phyloP scores from a whole-genome alignment of 768 basidiomycete species.

The Royoungia palumana region DNA sequence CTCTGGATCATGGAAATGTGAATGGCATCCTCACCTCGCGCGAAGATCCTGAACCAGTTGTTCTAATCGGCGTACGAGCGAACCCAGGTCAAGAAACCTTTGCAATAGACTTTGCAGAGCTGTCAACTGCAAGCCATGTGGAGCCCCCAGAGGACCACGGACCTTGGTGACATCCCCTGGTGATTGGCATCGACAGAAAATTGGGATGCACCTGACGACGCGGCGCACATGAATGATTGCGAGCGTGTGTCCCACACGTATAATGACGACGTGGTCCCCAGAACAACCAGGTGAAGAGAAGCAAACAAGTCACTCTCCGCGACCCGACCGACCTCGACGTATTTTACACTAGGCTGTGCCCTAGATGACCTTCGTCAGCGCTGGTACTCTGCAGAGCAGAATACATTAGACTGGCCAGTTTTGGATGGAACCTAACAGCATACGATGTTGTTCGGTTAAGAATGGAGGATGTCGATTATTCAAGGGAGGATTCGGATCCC shows the following conservation, averaged over 20 bases:
- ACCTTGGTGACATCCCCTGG: constrained; percentile 58
- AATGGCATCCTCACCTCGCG: constrained; percentile 38
- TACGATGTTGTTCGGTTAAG: constrained; percentile 62
- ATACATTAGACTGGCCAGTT: constrained; percentile 46
- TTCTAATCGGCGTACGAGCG: constrained; percentile 64
- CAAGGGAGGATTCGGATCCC: constrained; percentile 50
- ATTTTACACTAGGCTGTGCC: constrained; percentile 43
- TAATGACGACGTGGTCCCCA: constrained; percentile 66
- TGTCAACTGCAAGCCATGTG: neutral
- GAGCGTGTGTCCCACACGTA: constrained; percentile 56
- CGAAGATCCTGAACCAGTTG: constrained; percentile 45
- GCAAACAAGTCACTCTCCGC: constrained; percentile 46
- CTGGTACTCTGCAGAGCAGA: neutral
- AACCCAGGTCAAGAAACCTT: constrained; percentile 68
- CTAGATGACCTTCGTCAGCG: constrained; percentile 34
- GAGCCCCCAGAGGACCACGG: constrained; percentile 6
- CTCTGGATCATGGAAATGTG: neutral
- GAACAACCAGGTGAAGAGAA: constrained; percentile 52
- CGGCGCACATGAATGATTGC: constrained; percentile 56
- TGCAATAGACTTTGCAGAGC: constrained; percentile 44
- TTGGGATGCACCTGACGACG: constrained; percentile 30
- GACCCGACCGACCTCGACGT: constrained; percentile 41
- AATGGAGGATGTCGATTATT: constrained; percentile 47
- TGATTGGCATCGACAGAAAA: constrained; percentile 58
- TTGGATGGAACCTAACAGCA: constrained; percentile 53